phyloP scores from a whole-genome alignment of 202 grass and related monocot genomes.

The Schoenoplectus tabernaemontani region DNA sequence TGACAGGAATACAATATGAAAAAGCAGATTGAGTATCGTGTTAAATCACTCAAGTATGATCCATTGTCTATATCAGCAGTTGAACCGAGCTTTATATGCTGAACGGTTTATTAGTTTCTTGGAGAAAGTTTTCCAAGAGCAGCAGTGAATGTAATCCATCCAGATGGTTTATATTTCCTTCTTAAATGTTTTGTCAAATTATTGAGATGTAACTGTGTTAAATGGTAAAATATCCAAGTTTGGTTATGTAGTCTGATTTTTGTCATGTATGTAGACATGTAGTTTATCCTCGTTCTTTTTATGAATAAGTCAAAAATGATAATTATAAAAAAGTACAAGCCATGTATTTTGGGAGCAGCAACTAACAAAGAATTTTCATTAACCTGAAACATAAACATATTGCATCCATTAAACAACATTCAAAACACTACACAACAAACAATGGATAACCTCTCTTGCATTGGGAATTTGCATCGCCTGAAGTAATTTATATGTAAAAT shows the following conservation, averaged over 20 bases:
- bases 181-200: background rate
- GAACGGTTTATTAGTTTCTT: slow-evolving; percentile 79
- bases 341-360: background rate
- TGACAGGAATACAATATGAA: slow-evolving; percentile 85
- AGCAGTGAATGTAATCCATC: slow-evolving; percentile 20
- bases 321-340: background rate
- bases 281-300: background rate
- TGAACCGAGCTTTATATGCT: slow-evolving; percentile 59
- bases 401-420: too few relatives aligned
- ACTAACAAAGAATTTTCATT: too few relatives aligned
- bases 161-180: slow-evolving; percentile 5
- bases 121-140: slow-evolving; percentile 68
- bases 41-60: slow-evolving; percentile 87
- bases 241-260: background rate
- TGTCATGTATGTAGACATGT: background rate
- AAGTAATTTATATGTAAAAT: too few relatives aligned
- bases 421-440: too few relatives aligned
- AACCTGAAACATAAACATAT: too few relatives aligned
- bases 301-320: background rate
- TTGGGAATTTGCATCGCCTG: too few relatives aligned
- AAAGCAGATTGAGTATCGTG: slow-evolving; percentile 68
- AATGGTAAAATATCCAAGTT: background rate
- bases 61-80: slow-evolving; percentile 84
- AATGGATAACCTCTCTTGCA: too few relatives aligned
- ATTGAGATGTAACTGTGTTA: slow-evolving; percentile 12